Conservation (phyloP, 108 stramenopile genomes). For the Pseudonitzschia multistriata region DNA sequence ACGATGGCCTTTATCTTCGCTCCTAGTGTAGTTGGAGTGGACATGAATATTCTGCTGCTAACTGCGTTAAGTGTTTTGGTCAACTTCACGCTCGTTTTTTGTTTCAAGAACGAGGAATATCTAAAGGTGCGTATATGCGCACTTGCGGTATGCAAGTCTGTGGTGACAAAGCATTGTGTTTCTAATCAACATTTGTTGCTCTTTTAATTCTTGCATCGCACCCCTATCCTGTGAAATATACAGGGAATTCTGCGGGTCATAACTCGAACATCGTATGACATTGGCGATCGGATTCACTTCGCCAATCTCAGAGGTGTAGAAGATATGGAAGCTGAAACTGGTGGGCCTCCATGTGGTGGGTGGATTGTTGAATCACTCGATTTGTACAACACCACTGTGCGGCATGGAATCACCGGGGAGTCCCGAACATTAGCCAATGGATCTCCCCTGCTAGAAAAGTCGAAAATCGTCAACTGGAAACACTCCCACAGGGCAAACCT, state of each 20-base stretch:
- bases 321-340: not conserved
- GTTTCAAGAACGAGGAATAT: conserved; percentile 58
- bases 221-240: conserved; percentile 22
- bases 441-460: conserved; percentile 37
- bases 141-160: no score
- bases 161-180: no score
- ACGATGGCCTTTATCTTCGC: conserved; percentile 47
- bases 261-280: conserved; percentile 64
- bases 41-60: conserved; percentile 31
- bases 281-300: conserved; percentile 74
- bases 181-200: not conserved
- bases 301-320: not conserved
- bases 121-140: conserved; percentile 71
- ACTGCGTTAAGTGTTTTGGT: conserved; percentile 41
- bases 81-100: conserved; percentile 55
- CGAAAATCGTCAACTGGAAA: conserved; percentile 66
- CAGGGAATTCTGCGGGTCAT: conserved; percentile 43
- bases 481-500: conserved; percentile 62
- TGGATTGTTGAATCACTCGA: conserved; percentile 74
- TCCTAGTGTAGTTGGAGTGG: conserved; percentile 37
- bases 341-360: conserved; percentile 8
- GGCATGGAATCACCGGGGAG: conserved; percentile 66
- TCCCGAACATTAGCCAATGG: conserved; percentile 68
- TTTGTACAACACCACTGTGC: conserved; percentile 66
- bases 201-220: not conserved